phyloP scores from a whole-genome alignment of 2,329 filamentous ascomycete species.

The Calonectria honghensis region DNA sequence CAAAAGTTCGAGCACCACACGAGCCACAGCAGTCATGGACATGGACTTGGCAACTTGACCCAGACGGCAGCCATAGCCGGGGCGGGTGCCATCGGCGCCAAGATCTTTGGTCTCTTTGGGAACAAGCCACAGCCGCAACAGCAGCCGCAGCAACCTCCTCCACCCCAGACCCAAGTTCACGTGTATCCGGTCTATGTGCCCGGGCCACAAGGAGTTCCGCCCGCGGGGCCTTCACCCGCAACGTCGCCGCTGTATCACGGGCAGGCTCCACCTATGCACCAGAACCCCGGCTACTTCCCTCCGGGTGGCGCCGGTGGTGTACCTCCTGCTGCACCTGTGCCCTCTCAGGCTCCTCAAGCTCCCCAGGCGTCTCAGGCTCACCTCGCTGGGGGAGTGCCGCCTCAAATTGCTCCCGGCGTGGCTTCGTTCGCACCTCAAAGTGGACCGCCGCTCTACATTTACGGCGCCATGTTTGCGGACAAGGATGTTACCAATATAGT shows the following conservation, averaged over 20 bases:
- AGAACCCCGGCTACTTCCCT: conserved; percentile 2
- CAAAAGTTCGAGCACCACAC: conserved; percentile 27
- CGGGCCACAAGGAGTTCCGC: conserved; percentile 30
- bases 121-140: conserved; percentile 34
- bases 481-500: conserved; percentile 36
- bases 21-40: conserved; percentile 16
- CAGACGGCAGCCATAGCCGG: conserved; percentile 37
- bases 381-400: not conserved
- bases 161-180: conserved; percentile 37
- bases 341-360: not conserved
- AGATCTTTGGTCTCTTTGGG: conserved; percentile 34
- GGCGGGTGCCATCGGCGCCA: conserved; percentile 38
- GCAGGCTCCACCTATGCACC: conserved; percentile 24
- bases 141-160: conserved; percentile 16
- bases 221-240: not conserved
- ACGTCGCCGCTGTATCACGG: conserved; percentile 33
- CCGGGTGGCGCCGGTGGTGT: not conserved
- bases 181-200: conserved; percentile 39
- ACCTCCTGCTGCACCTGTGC: not conserved
- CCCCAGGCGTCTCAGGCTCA: not conserved
- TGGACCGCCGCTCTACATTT: conserved; percentile 35
- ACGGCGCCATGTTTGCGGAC: conserved; percentile 40
- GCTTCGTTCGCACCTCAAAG: conserved; percentile 1
- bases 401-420: not conserved
- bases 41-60: conserved; percentile 34